Evolutionary conservation across 768 basidiomycete genomes (phyloP).

Genomic region (Hemileccinum impolitum): DNA sequence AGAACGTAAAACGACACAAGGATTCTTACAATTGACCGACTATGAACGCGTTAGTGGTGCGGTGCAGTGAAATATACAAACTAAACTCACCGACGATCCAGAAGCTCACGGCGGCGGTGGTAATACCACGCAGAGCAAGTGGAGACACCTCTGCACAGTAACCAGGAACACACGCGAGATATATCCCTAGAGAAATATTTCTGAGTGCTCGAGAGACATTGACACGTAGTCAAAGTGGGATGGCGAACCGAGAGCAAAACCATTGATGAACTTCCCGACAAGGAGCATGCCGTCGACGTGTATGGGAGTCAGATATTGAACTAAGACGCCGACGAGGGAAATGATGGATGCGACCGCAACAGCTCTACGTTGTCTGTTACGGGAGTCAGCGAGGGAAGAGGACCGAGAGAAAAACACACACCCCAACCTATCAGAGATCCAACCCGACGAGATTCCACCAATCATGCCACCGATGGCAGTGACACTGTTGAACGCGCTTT

Average conservation of each 20-base stretch:
- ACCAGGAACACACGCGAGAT: slow-evolving; percentile 19
- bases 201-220: background rate
- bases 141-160: slow-evolving; percentile 30
- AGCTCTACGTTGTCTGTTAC: slow-evolving; percentile 22
- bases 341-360: slow-evolving; percentile 18
- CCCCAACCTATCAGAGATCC: slow-evolving; percentile 22
- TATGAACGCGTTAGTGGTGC: background rate
- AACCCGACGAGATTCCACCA: slow-evolving; percentile 23
- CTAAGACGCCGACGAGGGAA: slow-evolving; percentile 20
- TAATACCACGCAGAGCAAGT: slow-evolving; percentile 24
- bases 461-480: slow-evolving; percentile 25
- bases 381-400: background rate
- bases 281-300: slow-evolving; percentile 24
- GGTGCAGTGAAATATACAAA: no score
- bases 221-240: background rate
- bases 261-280: slow-evolving; percentile 24
- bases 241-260: slow-evolving; percentile 23
- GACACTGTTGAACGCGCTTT: slow-evolving; percentile 25
- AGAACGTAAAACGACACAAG: background rate
- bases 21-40: slow-evolving; percentile 23
- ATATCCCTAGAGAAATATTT: slow-evolving; percentile 14
- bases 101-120: slow-evolving; percentile 23
- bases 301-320: slow-evolving; percentile 22
- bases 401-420: background rate
- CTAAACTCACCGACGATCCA: slow-evolving; percentile 25